Evolutionary conservation across 495 filamentous ascomycete species (phyloP), one percentile per base, ranked within the genome.

Genomic region (Articulospora tetracladia): DNA sequence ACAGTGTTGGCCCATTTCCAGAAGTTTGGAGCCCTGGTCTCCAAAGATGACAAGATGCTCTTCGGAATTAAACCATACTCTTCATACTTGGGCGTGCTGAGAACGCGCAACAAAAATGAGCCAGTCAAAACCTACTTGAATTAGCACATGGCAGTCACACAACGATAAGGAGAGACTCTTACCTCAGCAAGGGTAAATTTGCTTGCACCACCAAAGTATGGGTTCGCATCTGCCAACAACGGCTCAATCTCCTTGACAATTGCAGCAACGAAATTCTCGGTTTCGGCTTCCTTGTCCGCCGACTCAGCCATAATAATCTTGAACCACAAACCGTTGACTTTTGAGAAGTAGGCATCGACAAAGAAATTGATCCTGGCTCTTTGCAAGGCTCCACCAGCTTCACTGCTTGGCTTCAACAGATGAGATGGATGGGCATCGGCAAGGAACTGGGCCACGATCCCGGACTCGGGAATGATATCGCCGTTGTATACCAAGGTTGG

Each of bases 131-230:
- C 83, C 84, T 85, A 57, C 13, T 54, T 25, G 4, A 2, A 23
- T 61, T 27, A 61, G 53, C 30, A 25, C n/a, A 44, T 8, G n/a
- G 52, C n/a, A 50, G 34, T 11, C 46, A 22, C 2, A 19, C 6
- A 30, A n/a, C 11, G n/a, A 17, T 53, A 55, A 25, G 15, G 47
- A 13, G 26, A n/a, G 25, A 30, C 51, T 46, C 77, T 61, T 74
- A 92, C 91, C 83, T 95, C 92, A 15, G 84, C 92, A 27, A 91
- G 73, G 1, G 90, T 93, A 32, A 93, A 65, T 67, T 81, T 86
- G 53, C 86, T 76, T 56, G 84, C 87, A 0, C 91, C 92, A n/a
- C 86, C 87, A 73, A 94, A 97, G 75, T 88, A 96, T 0, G 91
- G 92, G 0, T 68, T 78, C 6, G 86, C 86, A 55, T 84, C 82